phyloP scores from a whole-genome alignment of 805 yeast genomes.

The Pichia scutulata region DNA sequence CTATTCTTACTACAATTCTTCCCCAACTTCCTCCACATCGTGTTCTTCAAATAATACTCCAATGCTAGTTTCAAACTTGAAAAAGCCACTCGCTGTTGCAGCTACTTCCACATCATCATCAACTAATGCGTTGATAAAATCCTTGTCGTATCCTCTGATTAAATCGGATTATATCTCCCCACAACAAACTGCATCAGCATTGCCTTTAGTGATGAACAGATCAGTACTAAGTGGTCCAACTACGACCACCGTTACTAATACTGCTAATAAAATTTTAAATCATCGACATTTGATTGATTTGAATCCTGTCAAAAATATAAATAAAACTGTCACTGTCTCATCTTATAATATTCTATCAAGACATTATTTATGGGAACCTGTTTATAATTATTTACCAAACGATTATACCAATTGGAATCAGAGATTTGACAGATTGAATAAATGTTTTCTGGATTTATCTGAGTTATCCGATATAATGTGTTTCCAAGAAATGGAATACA shows the following conservation, averaged over 20 bases:
- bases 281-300: slow-evolving; percentile 17
- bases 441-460: slow-evolving; percentile 29
- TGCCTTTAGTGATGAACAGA: not conserved
- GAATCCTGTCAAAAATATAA: not conserved
- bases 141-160: not conserved
- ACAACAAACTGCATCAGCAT: not conserved
- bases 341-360: slow-evolving; percentile 29
- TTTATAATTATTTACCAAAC: slow-evolving; percentile 43
- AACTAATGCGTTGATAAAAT: not conserved
- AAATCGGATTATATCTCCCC: not conserved
- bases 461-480: slow-evolving; percentile 48
- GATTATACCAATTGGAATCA: slow-evolving; percentile 42
- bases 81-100: not conserved
- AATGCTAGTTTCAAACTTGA: not conserved
- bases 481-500: slow-evolving; percentile 30
- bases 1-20: not conserved
- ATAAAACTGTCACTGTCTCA: slow-evolving; percentile 23
- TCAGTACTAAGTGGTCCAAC: not conserved
- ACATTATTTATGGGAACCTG: slow-evolving; percentile 54
- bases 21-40: not conserved
- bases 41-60: not conserved
- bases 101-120: not conserved
- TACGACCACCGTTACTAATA: no score
- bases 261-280: slow-evolving; percentile 14
- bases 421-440: slow-evolving; percentile 37